Conservation (phyloP, 345 rosid genomes). For the Moricandia moricandioides region DNA sequence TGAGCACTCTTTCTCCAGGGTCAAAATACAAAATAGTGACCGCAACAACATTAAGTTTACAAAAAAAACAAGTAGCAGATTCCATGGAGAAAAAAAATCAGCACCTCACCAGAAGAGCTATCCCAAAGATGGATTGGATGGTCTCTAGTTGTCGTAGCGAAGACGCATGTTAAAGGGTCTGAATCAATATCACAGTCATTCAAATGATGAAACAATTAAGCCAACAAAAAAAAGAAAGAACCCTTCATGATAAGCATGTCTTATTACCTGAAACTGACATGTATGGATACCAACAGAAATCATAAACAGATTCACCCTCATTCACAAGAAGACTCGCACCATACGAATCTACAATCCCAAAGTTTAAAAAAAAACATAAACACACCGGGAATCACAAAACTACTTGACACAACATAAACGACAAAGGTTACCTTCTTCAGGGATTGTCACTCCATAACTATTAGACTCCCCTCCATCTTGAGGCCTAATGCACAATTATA, state of each 20-base stretch:
- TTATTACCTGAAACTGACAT: slow-evolving; percentile 79
- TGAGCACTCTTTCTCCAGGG: background rate
- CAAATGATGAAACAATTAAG: slow-evolving; percentile 8
- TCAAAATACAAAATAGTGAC: background rate
- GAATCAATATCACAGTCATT: slow-evolving; percentile 25
- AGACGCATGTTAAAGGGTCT: slow-evolving; percentile 86
- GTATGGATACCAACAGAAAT: slow-evolving; percentile 94
- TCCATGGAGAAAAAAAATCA: slow-evolving; percentile 21
- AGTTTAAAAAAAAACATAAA: background rate
- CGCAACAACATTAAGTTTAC: background rate
- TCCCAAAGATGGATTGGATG: slow-evolving; percentile 99
- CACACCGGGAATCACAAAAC: background rate
- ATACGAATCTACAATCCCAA: slow-evolving; percentile 63
- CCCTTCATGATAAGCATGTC: background rate
- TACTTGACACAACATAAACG: background rate
- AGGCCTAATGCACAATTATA: slow-evolving; percentile 22
- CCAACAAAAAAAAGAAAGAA: background rate
- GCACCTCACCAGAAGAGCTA: slow-evolving; percentile 86
- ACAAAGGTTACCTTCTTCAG: slow-evolving; percentile 29
- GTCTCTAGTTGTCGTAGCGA: slow-evolving; percentile 84
- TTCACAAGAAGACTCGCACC: slow-evolving; percentile 55
- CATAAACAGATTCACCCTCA: slow-evolving; percentile 93
- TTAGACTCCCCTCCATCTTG: slow-evolving; percentile 35
- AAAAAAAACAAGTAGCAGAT: background rate
- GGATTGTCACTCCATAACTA: slow-evolving; percentile 20